Conservation (phyloP, 495 filamentous ascomycete genomes). For the Parmelia sp. region DNA sequence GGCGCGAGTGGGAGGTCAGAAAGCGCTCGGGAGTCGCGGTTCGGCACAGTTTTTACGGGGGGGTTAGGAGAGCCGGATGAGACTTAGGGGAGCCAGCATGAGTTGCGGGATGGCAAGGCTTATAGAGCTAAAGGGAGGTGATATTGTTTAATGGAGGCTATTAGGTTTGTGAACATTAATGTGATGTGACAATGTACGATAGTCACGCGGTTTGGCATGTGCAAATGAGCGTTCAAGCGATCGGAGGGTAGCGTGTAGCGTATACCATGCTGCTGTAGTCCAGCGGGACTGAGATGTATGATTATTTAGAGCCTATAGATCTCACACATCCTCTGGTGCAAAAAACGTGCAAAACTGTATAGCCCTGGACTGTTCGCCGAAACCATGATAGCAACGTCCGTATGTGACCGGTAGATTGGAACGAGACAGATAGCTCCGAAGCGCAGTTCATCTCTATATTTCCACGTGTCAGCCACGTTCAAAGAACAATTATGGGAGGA, state of each 20-base stretch:
- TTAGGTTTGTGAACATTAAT: neutral
- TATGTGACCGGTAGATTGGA: neutral
- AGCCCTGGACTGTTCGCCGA: neutral
- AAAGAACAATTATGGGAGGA: neutral
- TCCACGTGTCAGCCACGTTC: neutral
- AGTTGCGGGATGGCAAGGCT: slow-evolving; percentile 1
- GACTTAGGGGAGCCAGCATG: slow-evolving; percentile 6
- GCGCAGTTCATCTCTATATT: neutral
- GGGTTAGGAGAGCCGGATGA: slow-evolving; percentile 28
- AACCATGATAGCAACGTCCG: neutral
- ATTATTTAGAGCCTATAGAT: neutral
- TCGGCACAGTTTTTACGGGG: slow-evolving; percentile 22
- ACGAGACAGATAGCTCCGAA: neutral
- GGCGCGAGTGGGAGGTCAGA: slow-evolving; percentile 9
- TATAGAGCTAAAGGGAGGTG: neutral
- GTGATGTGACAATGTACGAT: neutral
- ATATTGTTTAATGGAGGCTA: neutral
- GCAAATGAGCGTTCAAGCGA: slow-evolving; percentile 1
- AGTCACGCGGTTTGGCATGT: neutral
- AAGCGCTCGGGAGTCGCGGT: slow-evolving; percentile 7
- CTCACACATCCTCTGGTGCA: neutral
- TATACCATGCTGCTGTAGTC: neutral
- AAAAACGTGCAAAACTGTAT: neutral
- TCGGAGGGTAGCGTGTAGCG: neutral
- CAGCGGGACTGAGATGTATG: neutral